A percentile compares a stretch with the other conserved stretches of the same genome.
Evolutionary conservation across 345 rosid species (phyloP).

Genomic region (Gossypium arboreum): DNA sequence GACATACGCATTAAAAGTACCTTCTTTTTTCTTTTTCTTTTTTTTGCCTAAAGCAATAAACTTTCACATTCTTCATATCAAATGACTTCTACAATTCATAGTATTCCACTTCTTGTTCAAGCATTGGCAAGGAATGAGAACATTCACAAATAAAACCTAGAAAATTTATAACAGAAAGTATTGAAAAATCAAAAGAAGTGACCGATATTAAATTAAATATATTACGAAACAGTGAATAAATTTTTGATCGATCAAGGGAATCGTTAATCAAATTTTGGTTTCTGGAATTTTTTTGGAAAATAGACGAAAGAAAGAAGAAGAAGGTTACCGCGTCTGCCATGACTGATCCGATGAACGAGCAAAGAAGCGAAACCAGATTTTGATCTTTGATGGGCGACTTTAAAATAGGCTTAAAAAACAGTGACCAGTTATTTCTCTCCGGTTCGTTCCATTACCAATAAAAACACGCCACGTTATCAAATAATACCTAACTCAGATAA

Average conservation of each 20-base stretch:
- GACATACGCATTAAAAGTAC: neutral
- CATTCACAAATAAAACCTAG: neutral
- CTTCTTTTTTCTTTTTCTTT: too few relatives aligned
- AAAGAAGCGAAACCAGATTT: neutral
- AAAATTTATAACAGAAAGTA: neutral
- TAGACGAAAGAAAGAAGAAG: neutral
- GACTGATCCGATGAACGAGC: constrained; percentile 29
- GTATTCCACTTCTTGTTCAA: neutral
- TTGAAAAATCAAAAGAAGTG: too few relatives aligned
- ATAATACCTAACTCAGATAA: neutral
- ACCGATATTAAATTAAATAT: neutral
- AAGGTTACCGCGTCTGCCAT: constrained; percentile 47
- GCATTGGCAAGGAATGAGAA: neutral
- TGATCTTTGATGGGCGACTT: neutral
- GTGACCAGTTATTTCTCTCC: neutral
- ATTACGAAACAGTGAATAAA: neutral
- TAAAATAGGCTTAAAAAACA: neutral
- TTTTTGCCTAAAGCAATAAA: neutral
- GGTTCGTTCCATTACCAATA: neutral
- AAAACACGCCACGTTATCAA: neutral
- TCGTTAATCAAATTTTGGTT: neutral
- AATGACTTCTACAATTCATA: neutral
- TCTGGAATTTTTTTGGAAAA: neutral
- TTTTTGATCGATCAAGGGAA: too few relatives aligned
- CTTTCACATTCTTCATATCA: neutral